phyloP scores from a whole-genome alignment of 768 basidiomycete species.

The Suillus decipiens region DNA sequence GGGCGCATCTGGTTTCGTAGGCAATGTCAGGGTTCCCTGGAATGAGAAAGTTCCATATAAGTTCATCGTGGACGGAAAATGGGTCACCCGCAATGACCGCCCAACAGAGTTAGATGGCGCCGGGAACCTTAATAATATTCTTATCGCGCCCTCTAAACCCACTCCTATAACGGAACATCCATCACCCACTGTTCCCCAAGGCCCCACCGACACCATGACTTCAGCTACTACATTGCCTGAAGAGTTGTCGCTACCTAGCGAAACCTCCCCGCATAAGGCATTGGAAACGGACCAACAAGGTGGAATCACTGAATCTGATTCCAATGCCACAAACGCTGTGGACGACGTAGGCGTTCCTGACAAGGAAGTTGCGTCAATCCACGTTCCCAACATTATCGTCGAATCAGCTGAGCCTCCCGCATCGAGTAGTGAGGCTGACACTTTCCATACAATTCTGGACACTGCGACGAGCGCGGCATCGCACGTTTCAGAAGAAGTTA shows the following conservation, averaged over 20 bases:
- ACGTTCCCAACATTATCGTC: slow-evolving; percentile 1
- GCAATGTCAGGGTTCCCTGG: slow-evolving; percentile 57
- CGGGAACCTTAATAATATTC: slow-evolving; percentile 75
- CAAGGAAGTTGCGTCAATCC: not conserved
- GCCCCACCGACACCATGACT: slow-evolving; percentile 16
- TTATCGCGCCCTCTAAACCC: slow-evolving; percentile 52
- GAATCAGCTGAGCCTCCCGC: not conserved
- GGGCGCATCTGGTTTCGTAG: slow-evolving; percentile 56
- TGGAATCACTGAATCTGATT: slow-evolving; percentile 5
- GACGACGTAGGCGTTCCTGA: not conserved
- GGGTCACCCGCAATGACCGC: slow-evolving; percentile 54
- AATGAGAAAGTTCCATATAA: slow-evolving; percentile 69
- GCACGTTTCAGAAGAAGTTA: not conserved
- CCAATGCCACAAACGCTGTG: not conserved
- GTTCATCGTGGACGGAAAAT: slow-evolving; percentile 75
- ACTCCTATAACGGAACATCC: slow-evolving; percentile 1
- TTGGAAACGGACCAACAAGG: not conserved
- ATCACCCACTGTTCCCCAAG: not conserved
- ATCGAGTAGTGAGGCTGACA: not conserved
- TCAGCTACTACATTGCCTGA: slow-evolving; percentile 4
- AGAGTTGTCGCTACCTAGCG: not conserved
- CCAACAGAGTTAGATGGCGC: slow-evolving; percentile 61
- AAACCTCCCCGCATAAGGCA: not conserved
- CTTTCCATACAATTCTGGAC: slow-evolving; percentile 1
- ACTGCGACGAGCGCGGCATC: not conserved